Percentiles rank a stretch among this genome's conserved stretches.
phyloP scores from a whole-genome alignment of 768 basidiomycete genomes.

The Trametes cingulata region DNA sequence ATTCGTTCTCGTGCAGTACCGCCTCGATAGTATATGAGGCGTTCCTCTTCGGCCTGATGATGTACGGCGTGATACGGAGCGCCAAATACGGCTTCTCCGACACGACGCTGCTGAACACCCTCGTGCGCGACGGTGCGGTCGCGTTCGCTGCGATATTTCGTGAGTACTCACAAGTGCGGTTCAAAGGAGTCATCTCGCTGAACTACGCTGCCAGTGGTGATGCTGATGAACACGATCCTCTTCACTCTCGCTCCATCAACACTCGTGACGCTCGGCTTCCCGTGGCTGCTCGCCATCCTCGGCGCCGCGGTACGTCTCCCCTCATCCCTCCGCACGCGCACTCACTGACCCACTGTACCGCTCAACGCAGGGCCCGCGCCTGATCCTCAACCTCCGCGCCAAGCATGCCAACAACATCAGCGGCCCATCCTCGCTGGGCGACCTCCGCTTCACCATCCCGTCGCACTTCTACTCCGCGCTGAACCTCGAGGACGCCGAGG shows the following conservation, averaged over 20 bases:
- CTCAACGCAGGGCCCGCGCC: conserved; percentile 15
- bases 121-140: conserved; percentile 31
- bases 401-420: background rate
- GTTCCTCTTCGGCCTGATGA: conserved; percentile 28
- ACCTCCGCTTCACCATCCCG: conserved; percentile 6
- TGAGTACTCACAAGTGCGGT: background rate
- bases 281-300: conserved; percentile 19
- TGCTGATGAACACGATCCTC: conserved; percentile 19
- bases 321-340: too few species aligned
- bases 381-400: conserved; percentile 16
- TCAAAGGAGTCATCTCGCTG: background rate
- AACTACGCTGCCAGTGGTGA: conserved; percentile 1
- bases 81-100: conserved; percentile 26
- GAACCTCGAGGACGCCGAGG: conserved; percentile 4
- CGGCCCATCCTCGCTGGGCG: conserved; percentile 3
- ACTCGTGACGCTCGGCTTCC: conserved; percentile 17
- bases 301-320: conserved; percentile 11
- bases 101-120: conserved; percentile 24
- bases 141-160: conserved; percentile 31
- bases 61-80: conserved; percentile 24
- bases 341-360: background rate
- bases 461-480: conserved; percentile 13
- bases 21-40: conserved; percentile 28
- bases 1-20: conserved; percentile 11
- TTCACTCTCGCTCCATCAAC: conserved; percentile 20